Base-by-base conservation (phyloP, 106 monocot genomes). In the Gastrodia elata region DNA sequence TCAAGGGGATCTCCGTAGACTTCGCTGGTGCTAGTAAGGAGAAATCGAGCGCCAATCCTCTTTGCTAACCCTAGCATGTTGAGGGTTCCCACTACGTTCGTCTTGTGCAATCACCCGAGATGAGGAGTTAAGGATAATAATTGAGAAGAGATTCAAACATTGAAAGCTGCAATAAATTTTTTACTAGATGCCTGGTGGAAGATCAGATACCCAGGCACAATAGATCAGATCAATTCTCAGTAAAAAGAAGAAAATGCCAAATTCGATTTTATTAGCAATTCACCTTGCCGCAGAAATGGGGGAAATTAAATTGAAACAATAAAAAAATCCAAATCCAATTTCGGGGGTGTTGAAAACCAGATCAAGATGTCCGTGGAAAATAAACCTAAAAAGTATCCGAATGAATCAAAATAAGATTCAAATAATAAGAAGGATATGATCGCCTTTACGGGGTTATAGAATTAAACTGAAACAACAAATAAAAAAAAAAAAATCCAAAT, bases 21-120 rank as follows among this genome's bases (percentile, higher is more conserved):
- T 78, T 94, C 94, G 70, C 91, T 91, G 83, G 94, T 94, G 77
- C 94, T 94, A 68, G 91, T 94, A 65, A 94, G 86, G 32, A 94
- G 84, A 77, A 94, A 94, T 20, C 91, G 70, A 18, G 94, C 94
- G 1, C 87, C 87, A 3, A 94, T 80, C 52, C 94, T 74, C 91
- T 94, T 94, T 4, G 94, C 94, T 70, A 91, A 57, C 0, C 94
- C 94, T 6, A 94, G 77, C 94, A 94, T 94, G 85, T 94, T 94
- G 2, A 94, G 84, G 2, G 94, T 94, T 5, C 94, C 94, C 36
- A 94, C 86, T 71, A 94, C 94, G 71, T 94, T 94, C 6, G 94
- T 94, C 89, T 94, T 94, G 91, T 94, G 82, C 58, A 1, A 24
- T 49, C 67, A 27, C 39, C 36, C 22, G 56, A 38, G 71, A 64